Percentiles rank a stretch among this genome's conserved stretches.
Conservation (phyloP, 768 basidiomycete species). For the Hypholoma fasciculare region DNA sequence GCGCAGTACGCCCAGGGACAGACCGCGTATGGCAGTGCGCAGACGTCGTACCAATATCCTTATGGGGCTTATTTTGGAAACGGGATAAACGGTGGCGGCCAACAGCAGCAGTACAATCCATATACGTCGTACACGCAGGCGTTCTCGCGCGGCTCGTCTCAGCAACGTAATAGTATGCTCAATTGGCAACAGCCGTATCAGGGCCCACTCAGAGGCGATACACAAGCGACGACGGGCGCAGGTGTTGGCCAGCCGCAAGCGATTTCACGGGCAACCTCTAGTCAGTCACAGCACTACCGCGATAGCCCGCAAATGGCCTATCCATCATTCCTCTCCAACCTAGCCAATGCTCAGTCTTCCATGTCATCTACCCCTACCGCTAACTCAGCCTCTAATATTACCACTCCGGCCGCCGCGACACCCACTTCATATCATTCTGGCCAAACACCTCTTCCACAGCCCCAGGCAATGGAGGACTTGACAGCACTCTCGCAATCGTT, state of each 20-base stretch:
- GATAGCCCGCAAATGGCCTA: not conserved
- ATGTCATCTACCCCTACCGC: too few species aligned
- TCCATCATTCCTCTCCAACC: too few species aligned
- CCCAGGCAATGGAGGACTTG: too few species aligned
- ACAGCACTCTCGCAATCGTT: not conserved
- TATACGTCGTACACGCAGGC: slow-evolving; percentile 25
- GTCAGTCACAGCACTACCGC: not conserved
- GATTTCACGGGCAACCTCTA: not conserved
- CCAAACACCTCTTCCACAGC: too few species aligned
- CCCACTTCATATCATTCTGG: too few species aligned
- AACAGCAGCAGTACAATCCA: slow-evolving; percentile 22
- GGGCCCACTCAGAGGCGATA: slow-evolving; percentile 16
- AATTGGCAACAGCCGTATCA: slow-evolving; percentile 37
- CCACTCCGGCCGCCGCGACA: too few species aligned
- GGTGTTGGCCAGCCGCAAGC: not conserved
- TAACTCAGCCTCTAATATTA: too few species aligned
- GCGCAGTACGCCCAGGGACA: slow-evolving; percentile 1
- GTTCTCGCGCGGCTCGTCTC: slow-evolving; percentile 17
- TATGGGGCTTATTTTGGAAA: slow-evolving; percentile 30
- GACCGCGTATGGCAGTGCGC: slow-evolving; percentile 13
- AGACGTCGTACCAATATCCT: slow-evolving; percentile 22
- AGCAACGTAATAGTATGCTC: slow-evolving; percentile 19
- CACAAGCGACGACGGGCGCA: slow-evolving; percentile 1
- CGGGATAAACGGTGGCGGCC: slow-evolving; percentile 12
- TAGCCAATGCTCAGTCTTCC: too few species aligned